phyloP scores from a whole-genome alignment of 163 green algal species.

The Chlamydomonas reinhardtii region DNA sequence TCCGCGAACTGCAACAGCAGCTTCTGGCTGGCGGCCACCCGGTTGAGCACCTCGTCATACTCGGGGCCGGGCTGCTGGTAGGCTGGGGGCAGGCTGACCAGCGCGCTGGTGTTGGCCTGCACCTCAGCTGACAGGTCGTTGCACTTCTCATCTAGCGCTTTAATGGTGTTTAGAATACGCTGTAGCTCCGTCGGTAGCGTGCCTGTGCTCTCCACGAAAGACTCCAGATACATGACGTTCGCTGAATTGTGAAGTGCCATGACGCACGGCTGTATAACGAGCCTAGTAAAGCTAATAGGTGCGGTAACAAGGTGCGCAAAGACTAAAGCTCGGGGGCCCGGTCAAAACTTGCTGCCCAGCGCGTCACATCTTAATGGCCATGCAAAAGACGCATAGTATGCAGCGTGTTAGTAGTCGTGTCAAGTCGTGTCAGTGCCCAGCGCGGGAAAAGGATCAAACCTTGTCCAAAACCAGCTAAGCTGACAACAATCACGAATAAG shows the following conservation, averaged over 20 bases:
- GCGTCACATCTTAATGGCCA: no score
- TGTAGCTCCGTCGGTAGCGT: conserved; percentile 66
- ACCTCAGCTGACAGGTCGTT: conserved; percentile 47
- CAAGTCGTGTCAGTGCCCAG: no score
- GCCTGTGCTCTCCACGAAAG: conserved; percentile 62
- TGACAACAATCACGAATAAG: no score
- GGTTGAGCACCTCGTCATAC: conserved; percentile 40
- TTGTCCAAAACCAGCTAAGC: no score
- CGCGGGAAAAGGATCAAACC: no score
- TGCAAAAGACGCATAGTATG: no score
- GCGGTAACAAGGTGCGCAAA: no score
- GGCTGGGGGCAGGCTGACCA: conserved; percentile 48
- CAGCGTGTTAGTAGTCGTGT: no score
- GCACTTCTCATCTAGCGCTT: conserved; percentile 65
- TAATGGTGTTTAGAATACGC: conserved; percentile 72
- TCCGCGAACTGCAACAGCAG: conserved; percentile 50
- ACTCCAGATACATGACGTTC: conserved; percentile 66
- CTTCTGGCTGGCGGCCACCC: conserved; percentile 16
- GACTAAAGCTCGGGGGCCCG: no score
- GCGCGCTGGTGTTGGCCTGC: conserved; percentile 3
- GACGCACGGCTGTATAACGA: no score
- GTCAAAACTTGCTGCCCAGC: no score
- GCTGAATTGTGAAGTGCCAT: conserved; percentile 35
- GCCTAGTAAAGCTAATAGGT: no score
- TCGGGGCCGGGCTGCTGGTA: conserved; percentile 34